A percentile compares a stretch with the other conserved stretches of the same genome.
These are phyloP conservation scores for Kodamaea anthophila DNA, from an alignment of 1,139 yeast species.

Conservation along the genomic window DNA sequence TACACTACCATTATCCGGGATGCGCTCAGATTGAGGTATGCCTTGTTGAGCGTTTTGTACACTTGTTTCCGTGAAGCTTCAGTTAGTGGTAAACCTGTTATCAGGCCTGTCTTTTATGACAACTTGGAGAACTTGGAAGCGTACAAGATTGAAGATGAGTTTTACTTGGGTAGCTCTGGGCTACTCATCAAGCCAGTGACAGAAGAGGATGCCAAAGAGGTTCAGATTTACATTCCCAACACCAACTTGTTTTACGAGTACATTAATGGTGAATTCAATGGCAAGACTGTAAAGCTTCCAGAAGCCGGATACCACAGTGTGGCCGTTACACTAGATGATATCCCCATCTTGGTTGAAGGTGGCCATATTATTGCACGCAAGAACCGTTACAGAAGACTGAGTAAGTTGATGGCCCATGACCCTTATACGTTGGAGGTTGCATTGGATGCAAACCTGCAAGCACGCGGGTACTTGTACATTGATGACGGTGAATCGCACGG, in stretches of 20 bases:
- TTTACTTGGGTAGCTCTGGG: slow-evolving; percentile 69
- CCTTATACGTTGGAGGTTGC: slow-evolving; percentile 79
- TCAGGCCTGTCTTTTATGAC: slow-evolving; percentile 71
- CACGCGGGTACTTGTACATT: slow-evolving; percentile 56
- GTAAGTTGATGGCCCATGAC: slow-evolving; percentile 69
- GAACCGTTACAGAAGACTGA: slow-evolving; percentile 73
- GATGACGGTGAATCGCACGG: slow-evolving; percentile 81
- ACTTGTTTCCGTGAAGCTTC: slow-evolving; percentile 72
- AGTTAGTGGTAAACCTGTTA: slow-evolving; percentile 57
- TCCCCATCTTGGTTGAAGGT: slow-evolving; percentile 72
- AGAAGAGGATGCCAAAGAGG: slow-evolving; percentile 41
- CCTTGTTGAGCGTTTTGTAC: slow-evolving; percentile 71
- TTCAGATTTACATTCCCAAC: slow-evolving; percentile 60
- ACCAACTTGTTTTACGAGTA: slow-evolving; percentile 56
- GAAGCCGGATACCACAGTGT: slow-evolving; percentile 14
- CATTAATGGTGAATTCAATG: slow-evolving; percentile 26
- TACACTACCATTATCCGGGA: slow-evolving; percentile 61
- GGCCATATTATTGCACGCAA: slow-evolving; percentile 69
- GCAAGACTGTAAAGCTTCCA: slow-evolving; percentile 3
- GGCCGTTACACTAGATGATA: slow-evolving; percentile 48
- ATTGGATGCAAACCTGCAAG: slow-evolving; percentile 42
- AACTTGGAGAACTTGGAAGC: slow-evolving; percentile 45
- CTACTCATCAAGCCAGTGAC: slow-evolving; percentile 80
- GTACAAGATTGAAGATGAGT: slow-evolving; percentile 74
- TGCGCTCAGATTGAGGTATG: slow-evolving; percentile 68